These are phyloP conservation scores for Beta vulgaris DNA, from an alignment of 148 eudicot genomes.

Conservation along the genomic window DNA sequence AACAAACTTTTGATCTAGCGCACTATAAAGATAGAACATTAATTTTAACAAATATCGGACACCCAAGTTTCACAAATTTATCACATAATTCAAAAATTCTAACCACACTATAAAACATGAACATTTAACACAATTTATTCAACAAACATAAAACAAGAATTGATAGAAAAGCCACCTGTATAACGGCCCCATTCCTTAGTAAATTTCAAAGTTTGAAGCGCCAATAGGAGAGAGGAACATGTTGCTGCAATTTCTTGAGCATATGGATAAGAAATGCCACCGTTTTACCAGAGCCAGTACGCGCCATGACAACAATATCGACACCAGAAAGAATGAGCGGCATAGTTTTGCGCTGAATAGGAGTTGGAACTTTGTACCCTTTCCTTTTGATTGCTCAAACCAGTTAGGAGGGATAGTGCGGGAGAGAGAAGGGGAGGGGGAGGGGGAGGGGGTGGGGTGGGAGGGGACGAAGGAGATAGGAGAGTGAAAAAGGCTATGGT, in stretches of 20 bases:
- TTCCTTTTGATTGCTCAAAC: slow-evolving; percentile 67
- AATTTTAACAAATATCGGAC: not conserved
- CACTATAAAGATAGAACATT: too few relatives aligned
- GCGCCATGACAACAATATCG: slow-evolving; percentile 97
- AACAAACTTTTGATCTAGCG: not conserved
- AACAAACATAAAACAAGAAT: not conserved
- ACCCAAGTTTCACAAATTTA: not conserved
- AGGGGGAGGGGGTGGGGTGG: too few relatives aligned
- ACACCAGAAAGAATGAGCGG: slow-evolving; percentile 70
- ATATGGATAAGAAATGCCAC: slow-evolving; percentile 92
- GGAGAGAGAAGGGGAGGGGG: too few relatives aligned
- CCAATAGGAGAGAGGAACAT: slow-evolving; percentile 84
- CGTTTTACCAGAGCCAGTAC: slow-evolving; percentile 96
- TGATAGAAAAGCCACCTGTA: slow-evolving; percentile 46
- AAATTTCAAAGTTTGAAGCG: slow-evolving; percentile 84
- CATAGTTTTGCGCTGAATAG: slow-evolving; percentile 94
- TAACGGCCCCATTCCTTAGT: slow-evolving; percentile 64
- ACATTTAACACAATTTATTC: not conserved
- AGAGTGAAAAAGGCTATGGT: too few relatives aligned
- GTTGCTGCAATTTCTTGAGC: slow-evolving; percentile 74
- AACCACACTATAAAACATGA: not conserved
- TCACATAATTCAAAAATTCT: not conserved
- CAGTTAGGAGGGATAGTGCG: too few relatives aligned
- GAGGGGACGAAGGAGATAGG: too few relatives aligned
- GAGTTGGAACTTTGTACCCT: slow-evolving; percentile 90